phyloP scores from a whole-genome alignment of 2,329 filamentous ascomycete genomes.

The Ophiostoma sp. region DNA sequence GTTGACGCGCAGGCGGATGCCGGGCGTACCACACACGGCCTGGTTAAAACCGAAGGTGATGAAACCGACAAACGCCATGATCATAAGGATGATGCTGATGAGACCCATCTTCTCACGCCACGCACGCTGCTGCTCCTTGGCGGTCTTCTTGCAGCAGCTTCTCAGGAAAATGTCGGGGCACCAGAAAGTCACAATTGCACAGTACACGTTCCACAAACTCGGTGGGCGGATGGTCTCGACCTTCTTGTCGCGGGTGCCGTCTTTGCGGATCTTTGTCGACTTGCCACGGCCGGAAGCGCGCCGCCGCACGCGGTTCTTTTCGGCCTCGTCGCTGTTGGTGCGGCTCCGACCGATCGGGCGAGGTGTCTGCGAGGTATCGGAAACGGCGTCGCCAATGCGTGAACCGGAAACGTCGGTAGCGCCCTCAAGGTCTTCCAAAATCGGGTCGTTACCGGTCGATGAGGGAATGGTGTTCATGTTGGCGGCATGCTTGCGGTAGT shows the following conservation, averaged over 20 bases:
- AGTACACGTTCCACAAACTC: constrained; percentile 94
- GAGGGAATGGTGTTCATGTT: constrained; percentile 90
- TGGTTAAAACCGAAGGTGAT: constrained; percentile 95
- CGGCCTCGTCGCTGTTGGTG: constrained; percentile 39
- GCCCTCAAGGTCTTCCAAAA: constrained; percentile 74
- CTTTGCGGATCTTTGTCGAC: constrained; percentile 66
- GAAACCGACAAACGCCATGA: constrained; percentile 89
- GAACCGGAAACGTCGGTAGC: constrained; percentile 50
- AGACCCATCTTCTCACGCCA: constrained; percentile 99
- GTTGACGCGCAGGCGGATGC: constrained; percentile 75
- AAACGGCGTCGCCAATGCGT: constrained; percentile 33
- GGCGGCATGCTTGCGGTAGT: constrained; percentile 92
- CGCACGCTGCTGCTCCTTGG: constrained; percentile 83
- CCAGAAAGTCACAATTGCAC: constrained; percentile 92
- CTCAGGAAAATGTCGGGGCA: constrained; percentile 79
- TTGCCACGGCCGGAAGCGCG: constrained; percentile 46
- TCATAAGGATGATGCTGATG: constrained; percentile 86
- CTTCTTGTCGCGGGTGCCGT: constrained; percentile 49
- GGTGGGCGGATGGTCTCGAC: constrained; percentile 72
- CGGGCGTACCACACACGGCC: constrained; percentile 75
- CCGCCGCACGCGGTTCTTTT: constrained; percentile 42
- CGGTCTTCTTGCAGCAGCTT: constrained; percentile 83
- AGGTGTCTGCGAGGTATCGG: constrained; percentile 37
- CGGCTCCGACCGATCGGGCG: constrained; percentile 39
- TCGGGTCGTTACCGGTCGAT: constrained; percentile 86